Evolutionary conservation across 2,329 filamentous ascomycete genomes (phyloP), one percentile per base, ranked within the genome.

Genomic region (Botryotinia convoluta): DNA sequence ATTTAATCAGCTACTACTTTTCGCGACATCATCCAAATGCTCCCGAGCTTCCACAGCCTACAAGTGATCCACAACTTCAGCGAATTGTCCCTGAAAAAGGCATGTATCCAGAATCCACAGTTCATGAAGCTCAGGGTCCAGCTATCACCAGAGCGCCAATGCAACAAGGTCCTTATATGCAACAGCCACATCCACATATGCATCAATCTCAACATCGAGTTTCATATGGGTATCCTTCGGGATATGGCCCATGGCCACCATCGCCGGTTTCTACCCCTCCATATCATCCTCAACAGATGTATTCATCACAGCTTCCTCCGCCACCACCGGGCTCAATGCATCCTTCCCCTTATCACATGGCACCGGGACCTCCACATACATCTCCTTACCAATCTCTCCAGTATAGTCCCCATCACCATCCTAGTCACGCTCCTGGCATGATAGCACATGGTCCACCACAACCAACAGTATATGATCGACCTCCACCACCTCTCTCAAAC

Each of bases 1-100:
- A 99, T 84, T 88, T 99, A 69, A 99, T 99, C 84, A 98, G 95
- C 79, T 99, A 99, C 84, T 98, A 95, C 83, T 92, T 94, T 5
- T 51, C 48, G 48, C 89, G 95, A 72, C 93, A 93, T 42, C 90
- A 93, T 74, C 89, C 92, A 5, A 89, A 89, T 48, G 87, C 91
- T 42, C 88, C 90, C 74, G 92, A 92, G 69, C 87, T 98, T 44
- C 89, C 90, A 76, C 93, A 96, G 79, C 96, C 96, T 0, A 93
- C 92, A 64, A 91, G 88, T 45, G 96, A 99, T 80, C 90, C 93
- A 8, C 84, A 87, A 35, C 86, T 99, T 70, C 90, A 94, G 78
- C 89, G 93, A 80, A 96, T 99, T 75, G 86, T 93, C 3, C 95
- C 95, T 0, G 88, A 91, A 63, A 98, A 97, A 86, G 95, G 95